Evolutionary conservation across 1,284 basidiomycete species (phyloP).

Genomic region (Cutaneotrichosporon sp.): DNA sequence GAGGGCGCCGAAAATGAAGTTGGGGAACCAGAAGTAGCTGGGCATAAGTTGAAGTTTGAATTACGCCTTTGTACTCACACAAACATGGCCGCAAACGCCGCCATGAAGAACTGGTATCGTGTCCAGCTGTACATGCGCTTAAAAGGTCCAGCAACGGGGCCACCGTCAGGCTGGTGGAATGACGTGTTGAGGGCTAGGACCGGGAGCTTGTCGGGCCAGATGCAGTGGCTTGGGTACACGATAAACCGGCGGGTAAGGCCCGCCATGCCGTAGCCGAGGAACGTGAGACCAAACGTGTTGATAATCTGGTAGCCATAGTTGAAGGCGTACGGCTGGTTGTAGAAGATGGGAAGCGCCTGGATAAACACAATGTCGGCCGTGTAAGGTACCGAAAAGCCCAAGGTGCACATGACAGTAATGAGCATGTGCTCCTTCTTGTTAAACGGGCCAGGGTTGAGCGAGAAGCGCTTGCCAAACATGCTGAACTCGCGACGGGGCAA

Average conservation of each 20-base stretch:
- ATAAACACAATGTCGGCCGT: constrained; percentile 35
- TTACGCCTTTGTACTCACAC: background rate
- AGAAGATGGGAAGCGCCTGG: constrained; percentile 33
- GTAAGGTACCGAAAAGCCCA: constrained; percentile 35
- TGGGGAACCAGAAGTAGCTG: constrained; percentile 47
- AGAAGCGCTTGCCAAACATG: constrained; percentile 19
- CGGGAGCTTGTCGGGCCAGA: constrained; percentile 46
- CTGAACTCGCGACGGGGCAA: constrained; percentile 6
- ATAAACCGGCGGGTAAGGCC: constrained; percentile 49
- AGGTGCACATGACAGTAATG: constrained; percentile 38
- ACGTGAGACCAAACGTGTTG: constrained; percentile 47
- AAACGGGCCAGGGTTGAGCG: constrained; percentile 52
- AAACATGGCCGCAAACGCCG: constrained; percentile 30
- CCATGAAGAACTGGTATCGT: constrained; percentile 36
- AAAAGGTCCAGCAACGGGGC: constrained; percentile 33
- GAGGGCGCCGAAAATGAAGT: constrained; percentile 48
- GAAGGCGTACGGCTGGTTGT: constrained; percentile 36
- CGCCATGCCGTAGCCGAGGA: constrained; percentile 51
- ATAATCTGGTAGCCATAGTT: constrained; percentile 47
- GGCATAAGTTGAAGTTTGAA: background rate
- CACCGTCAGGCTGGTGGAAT: constrained; percentile 32
- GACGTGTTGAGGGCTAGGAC: constrained; percentile 47
- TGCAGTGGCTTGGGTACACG: constrained; percentile 47
- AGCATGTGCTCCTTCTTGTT: constrained; percentile 32
- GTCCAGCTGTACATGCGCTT: constrained; percentile 27